phyloP scores from a whole-genome alignment of 495 filamentous ascomycete species.

The Neurospora discreta region DNA sequence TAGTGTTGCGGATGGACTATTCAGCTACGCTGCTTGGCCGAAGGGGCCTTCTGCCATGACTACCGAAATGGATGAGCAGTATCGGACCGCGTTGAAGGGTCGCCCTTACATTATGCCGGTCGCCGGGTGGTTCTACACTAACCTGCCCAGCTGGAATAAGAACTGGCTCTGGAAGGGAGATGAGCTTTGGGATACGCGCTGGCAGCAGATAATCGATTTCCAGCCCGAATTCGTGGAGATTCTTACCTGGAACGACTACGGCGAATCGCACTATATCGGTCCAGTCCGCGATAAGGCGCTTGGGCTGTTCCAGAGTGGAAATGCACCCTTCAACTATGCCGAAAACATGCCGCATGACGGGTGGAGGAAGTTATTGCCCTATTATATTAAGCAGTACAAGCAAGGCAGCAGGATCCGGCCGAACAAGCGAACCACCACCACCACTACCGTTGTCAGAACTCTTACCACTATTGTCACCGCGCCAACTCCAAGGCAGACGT shows the following conservation, averaged over 20 bases:
- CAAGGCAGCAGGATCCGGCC: background rate
- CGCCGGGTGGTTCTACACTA: slow-evolving; percentile 57
- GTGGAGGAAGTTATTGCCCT: slow-evolving; percentile 16
- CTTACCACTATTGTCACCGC: background rate
- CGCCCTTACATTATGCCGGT: slow-evolving; percentile 48
- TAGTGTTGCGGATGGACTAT: slow-evolving; percentile 44
- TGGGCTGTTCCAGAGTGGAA: slow-evolving; percentile 4
- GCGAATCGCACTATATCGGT: slow-evolving; percentile 49
- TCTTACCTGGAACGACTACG: slow-evolving; percentile 62
- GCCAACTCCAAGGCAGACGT: background rate
- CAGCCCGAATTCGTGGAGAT: slow-evolving; percentile 50
- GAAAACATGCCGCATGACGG: slow-evolving; percentile 9
- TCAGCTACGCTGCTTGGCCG: slow-evolving; percentile 53
- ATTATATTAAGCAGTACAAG: slow-evolving; percentile 16
- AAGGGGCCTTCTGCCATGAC: slow-evolving; percentile 34
- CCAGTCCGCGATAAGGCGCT: slow-evolving; percentile 21
- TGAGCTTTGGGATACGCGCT: slow-evolving; percentile 47
- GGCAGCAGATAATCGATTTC: slow-evolving; percentile 40
- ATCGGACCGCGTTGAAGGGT: slow-evolving; percentile 29
- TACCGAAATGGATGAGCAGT: slow-evolving; percentile 33
- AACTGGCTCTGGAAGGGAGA: slow-evolving; percentile 52
- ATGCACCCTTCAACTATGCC: slow-evolving; percentile 13
- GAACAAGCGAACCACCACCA: background rate
- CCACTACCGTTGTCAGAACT: background rate
- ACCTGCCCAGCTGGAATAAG: slow-evolving; percentile 42